Conservation (phyloP, 208 protist genomes). For the Crithidia thermophila region DNA sequence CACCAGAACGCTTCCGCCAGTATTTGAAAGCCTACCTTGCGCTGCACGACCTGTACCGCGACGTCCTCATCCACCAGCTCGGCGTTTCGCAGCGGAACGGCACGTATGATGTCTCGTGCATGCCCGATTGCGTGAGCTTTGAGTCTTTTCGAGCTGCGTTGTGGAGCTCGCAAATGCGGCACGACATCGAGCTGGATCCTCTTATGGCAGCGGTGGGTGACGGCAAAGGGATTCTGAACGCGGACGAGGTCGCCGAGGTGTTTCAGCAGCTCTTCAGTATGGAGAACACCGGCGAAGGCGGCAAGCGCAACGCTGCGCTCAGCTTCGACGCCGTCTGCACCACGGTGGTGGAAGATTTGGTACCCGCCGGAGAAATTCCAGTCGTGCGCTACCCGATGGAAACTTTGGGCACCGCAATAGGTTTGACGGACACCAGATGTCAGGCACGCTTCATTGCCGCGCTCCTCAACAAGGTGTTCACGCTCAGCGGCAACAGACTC, state of each 20-base stretch:
- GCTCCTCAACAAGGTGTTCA: constrained; percentile 22
- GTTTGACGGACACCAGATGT: constrained; percentile 1
- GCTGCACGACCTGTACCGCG: constrained; percentile 40
- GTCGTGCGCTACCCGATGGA: constrained; percentile 18
- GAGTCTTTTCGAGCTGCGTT: constrained; percentile 13
- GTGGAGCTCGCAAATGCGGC: constrained; percentile 16
- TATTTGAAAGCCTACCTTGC: constrained; percentile 35
- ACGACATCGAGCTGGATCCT: constrained; percentile 22
- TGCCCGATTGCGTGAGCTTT: constrained; percentile 13
- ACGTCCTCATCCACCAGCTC: constrained; percentile 28
- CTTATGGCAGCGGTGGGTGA: constrained; percentile 6
- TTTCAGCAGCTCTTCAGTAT: constrained; percentile 11
- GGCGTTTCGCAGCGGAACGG: not conserved
- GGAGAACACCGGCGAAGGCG: not conserved
- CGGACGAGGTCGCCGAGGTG: constrained; percentile 8
- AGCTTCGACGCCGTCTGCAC: constrained; percentile 27
- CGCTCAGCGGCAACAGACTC: constrained; percentile 1
- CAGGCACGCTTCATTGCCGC: constrained; percentile 14
- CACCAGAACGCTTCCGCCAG: constrained; percentile 20
- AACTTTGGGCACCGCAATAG: constrained; percentile 11
- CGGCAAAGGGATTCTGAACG: constrained; percentile 14
- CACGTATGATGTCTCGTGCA: constrained; percentile 3
- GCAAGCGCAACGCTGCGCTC: constrained; percentile 5
- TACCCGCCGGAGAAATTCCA: constrained; percentile 4
- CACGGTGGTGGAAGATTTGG: constrained; percentile 4